These are phyloP conservation scores for Garcia nutans DNA, from an alignment of 345 rosid species.

Conservation along the genomic window DNA sequence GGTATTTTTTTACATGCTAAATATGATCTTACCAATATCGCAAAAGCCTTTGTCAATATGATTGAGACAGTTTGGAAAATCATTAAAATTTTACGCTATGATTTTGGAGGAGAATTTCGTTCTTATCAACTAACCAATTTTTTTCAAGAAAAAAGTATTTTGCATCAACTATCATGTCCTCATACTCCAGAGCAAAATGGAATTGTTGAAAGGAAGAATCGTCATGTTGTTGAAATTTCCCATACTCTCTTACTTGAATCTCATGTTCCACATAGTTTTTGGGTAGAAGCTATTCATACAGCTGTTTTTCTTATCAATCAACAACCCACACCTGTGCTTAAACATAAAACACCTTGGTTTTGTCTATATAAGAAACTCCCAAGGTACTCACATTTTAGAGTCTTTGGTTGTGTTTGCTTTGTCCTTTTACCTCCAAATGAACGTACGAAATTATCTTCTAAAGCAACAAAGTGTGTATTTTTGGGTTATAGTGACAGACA, in stretches of 20 bases:
- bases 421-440: neutral
- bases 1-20: neutral
- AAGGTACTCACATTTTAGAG: neutral
- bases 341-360: too few species aligned
- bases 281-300: constrained; percentile 4
- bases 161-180: neutral
- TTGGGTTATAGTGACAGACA: neutral
- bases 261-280: neutral
- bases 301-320: neutral
- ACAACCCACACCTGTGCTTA: neutral
- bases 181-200: neutral
- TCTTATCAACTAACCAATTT: neutral
- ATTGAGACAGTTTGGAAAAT: neutral
- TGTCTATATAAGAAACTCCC: neutral
- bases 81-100: neutral
- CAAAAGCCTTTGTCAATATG: neutral
- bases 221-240: neutral
- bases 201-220: neutral
- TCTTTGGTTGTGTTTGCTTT: constrained; percentile 5
- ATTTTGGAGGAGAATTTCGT: neutral
- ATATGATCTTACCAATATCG: neutral
- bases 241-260: neutral
- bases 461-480: neutral
- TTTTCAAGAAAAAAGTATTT: neutral
- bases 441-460: neutral